Base-by-base conservation (phyloP, 2,329 filamentous ascomycete species). In the Cordyceps sp. region DNA sequence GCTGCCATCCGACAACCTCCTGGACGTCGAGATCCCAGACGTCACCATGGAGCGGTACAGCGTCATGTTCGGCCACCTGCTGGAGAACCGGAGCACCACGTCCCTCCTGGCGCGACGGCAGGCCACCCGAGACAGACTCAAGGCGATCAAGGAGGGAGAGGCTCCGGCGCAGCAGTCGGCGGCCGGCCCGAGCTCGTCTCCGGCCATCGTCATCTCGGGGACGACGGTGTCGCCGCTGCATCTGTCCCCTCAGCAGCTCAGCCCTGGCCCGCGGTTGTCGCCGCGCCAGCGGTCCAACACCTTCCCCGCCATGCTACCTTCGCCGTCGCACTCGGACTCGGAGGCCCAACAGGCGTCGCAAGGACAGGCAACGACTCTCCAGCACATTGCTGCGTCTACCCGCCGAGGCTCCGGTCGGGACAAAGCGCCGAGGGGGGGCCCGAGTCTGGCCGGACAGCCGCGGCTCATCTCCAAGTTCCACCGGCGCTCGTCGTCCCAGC, bases 11-110 rank as follows among this genome's bases (percentile, higher is more conserved):
- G 39, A 44, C 7, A 44, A 47, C 1, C 35, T 78, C 6, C 58
- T 94, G 15, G 66, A 85, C 43, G 67, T 94, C 13, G 73, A 86
- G 32, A 90, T 94, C 35, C 86, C 88, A 1, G 69, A 70, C 31
- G 66, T 81, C 34, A 73, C 78, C 39, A 64, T 96, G 65, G 88
- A 94, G 49, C 66, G 88, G 30, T 96, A 93, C 44, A 93, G 85
- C 43, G 70, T 94, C 41, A 94, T 94, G 86, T 94, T 96, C 47
- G 73, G 77, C 34, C 70, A 69, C 24, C 62, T 94, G 6, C 58
- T 93, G 18, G 67, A 71, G 37, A 51, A 52, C 7, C 50, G 53
- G 25, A 43, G 40, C 6, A 36, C 45, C 13, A 43, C 50, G 6
- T 47, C 49, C 1, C 54, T 76, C 7, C 53, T 75, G 18, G 62